Base-by-base conservation (phyloP, 1,139 yeast species). In the Yamadazyma mexicana region DNA sequence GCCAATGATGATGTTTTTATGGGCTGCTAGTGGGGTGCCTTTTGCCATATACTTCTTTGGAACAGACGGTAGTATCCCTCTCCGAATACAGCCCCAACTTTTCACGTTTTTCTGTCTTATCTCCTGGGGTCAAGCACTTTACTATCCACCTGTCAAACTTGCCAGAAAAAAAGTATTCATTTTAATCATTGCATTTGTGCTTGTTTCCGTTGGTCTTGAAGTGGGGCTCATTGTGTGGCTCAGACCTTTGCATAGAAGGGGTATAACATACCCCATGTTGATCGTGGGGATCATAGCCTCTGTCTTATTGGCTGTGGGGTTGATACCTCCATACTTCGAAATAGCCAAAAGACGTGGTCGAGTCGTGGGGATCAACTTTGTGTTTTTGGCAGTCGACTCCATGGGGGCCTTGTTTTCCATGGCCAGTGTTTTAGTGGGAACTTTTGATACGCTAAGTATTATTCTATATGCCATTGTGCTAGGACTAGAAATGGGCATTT, bases 241-340 rank as follows among this genome's bases (percentile, higher is more conserved):
- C 40, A 68, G 86, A 27, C 83, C 81, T 1, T 59, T 87, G 1
- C 75, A 87, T 55, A 47, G 87, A 68, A 46, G 62, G n/a, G 82
- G 79, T 0, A 72, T 65, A 6, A 64, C 66, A 24, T 89, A 96
- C 94, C 96, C 97, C 6, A 74, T 81, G 54, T 60, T 87, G 27
- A 71, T 89, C 33, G 74, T 87, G 45, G 98, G 97, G 14, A 75
- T 87, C 12, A 48, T 87, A 30, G 96, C 97, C 0, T 79, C 95
- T 0, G 69, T 89, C 0, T 59, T 87, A 18, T 66, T 91, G 20
- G 95, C 87, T 0, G 53, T 77, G 2, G 98, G 98, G 0, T 69
- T 91, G 33, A 54, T 91, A 2, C 97, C 97, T 0, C 97, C 97
- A 4, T 91, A 89, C 59, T 81, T 81, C 52, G 98, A 91, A 57